Evolutionary conservation across 768 basidiomycete genomes (phyloP).

Genomic region (Boletus sp.): DNA sequence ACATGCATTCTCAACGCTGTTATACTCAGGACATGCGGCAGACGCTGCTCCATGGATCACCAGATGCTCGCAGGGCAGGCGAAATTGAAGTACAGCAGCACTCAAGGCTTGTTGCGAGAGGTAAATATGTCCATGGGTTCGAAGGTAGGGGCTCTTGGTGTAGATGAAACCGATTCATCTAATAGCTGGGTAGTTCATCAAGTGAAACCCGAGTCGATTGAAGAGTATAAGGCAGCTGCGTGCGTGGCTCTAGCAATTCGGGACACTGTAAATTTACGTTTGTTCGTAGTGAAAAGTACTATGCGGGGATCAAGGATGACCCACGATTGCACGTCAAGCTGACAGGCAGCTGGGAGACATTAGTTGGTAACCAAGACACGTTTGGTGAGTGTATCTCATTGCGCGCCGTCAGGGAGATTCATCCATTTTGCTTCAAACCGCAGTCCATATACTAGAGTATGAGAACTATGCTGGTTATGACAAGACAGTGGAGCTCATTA

Average conservation of each 20-base stretch:
- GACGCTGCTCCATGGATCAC: slow-evolving; percentile 92
- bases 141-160: slow-evolving; percentile 51
- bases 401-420: background rate
- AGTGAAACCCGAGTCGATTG: slow-evolving; percentile 77
- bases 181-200: slow-evolving; percentile 60
- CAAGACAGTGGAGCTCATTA: slow-evolving; percentile 63
- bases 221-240: slow-evolving; percentile 89
- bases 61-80: slow-evolving; percentile 82
- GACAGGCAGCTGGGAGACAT: slow-evolving; percentile 90
- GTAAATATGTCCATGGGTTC: slow-evolving; percentile 91
- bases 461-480: slow-evolving; percentile 92
- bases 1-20: slow-evolving; percentile 19
- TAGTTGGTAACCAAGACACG: slow-evolving; percentile 87
- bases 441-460: slow-evolving; percentile 83
- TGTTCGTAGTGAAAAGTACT: slow-evolving; percentile 71
- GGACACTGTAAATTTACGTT: slow-evolving; percentile 4
- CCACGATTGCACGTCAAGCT: slow-evolving; percentile 77
- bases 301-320: slow-evolving; percentile 75
- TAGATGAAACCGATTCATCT: background rate
- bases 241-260: slow-evolving; percentile 37
- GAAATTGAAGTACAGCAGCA: slow-evolving; percentile 78
- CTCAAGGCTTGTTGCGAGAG: slow-evolving; percentile 83
- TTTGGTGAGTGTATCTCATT: slow-evolving; percentile 54
- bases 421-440: background rate
- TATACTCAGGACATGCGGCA: slow-evolving; percentile 37